Conservation (phyloP, 768 basidiomycete species). For the Lactifluus rugatus region DNA sequence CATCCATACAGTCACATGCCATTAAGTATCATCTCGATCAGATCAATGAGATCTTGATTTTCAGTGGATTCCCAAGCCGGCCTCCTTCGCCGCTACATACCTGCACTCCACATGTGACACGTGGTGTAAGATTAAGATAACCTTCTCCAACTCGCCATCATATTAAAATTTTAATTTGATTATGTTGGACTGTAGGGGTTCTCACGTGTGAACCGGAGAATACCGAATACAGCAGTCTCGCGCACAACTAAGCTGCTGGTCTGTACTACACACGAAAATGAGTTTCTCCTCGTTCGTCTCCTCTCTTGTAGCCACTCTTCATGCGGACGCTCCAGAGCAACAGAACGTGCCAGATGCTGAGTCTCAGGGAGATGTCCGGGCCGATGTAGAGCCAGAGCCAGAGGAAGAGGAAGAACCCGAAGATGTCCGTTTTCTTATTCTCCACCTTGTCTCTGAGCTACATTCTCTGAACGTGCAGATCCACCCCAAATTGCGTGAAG, state of each 20-base stretch:
- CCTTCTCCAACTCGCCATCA: no score
- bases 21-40: background rate
- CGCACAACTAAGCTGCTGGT: no score
- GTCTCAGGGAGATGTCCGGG: conserved; percentile 33
- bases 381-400: conserved; percentile 27
- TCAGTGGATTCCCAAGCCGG: no score
- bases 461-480: conserved; percentile 31
- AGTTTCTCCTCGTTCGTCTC: conserved; percentile 37
- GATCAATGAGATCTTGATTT: no score
- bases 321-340: conserved; percentile 34
- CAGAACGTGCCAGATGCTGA: conserved; percentile 27
- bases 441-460: background rate
- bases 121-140: no score
- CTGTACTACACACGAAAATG: conserved; percentile 29
- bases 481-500: conserved; percentile 63
- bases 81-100: no score
- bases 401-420: conserved; percentile 59
- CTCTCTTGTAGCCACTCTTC: conserved; percentile 32
- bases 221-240: no score
- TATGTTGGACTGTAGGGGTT: no score
- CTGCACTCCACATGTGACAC: no score
- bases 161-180: no score
- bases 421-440: conserved; percentile 48
- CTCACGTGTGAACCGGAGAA: no score
- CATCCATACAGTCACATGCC: background rate